Percentiles rank a stretch among this genome's conserved stretches.
Conservation (phyloP, 805 yeast genomes). For the Zygosaccharomyces lentus region DNA sequence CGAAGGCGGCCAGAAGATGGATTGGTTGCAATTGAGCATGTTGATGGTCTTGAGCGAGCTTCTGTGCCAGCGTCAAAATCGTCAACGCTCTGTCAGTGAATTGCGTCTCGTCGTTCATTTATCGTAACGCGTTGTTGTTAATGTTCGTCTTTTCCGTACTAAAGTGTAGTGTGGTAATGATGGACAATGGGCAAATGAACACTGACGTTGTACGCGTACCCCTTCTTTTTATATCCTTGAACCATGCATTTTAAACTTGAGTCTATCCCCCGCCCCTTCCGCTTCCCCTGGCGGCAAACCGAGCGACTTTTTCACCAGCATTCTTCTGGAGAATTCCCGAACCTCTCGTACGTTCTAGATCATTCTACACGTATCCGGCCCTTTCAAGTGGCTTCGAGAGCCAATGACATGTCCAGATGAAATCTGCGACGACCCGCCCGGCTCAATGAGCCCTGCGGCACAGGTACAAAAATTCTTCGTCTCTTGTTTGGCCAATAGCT, state of each 20-base stretch:
- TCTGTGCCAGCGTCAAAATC: constrained; percentile 71
- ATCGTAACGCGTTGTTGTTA: constrained; percentile 1
- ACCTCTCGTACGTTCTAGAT: constrained; percentile 10
- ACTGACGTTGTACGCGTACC: too few species aligned
- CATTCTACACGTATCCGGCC: constrained; percentile 7
- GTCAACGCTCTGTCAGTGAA: constrained; percentile 91
- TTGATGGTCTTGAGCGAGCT: constrained; percentile 77
- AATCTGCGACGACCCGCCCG: not conserved
- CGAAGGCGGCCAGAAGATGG: constrained; percentile 89
- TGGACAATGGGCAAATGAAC: too few species aligned
- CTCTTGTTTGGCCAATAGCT: too few species aligned
- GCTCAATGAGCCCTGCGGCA: too few species aligned
- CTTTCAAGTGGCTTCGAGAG: not conserved
- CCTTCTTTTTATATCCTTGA: not conserved
- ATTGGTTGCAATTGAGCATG: constrained; percentile 83
- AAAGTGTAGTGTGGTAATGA: too few species aligned
- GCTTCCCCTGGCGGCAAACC: not conserved
- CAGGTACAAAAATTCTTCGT: too few species aligned
- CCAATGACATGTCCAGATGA: not conserved
- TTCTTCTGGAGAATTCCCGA: not conserved
- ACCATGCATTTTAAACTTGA: not conserved
- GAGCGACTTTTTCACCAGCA: not conserved
- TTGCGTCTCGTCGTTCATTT: constrained; percentile 52
- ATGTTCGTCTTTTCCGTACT: not conserved
- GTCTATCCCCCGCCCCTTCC: not conserved